phyloP scores from a whole-genome alignment of 116 monocot genomes.

The Trichopus zeylanicus region DNA sequence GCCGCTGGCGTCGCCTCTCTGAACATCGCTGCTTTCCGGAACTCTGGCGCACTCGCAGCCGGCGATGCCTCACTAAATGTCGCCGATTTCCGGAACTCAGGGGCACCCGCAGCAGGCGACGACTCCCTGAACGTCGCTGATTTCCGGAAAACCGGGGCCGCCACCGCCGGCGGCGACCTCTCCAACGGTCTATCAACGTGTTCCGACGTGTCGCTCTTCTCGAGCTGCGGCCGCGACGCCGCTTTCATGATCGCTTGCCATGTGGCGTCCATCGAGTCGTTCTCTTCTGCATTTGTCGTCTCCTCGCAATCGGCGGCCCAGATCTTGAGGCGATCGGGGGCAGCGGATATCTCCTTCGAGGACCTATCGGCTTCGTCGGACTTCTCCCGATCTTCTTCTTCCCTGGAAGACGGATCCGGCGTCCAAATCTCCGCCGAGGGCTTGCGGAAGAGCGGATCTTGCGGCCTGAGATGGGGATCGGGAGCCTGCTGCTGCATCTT shows the following conservation, averaged over 20 bases:
- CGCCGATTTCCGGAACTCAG: too few species aligned
- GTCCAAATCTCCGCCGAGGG: background rate
- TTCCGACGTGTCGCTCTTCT: constrained; percentile 21
- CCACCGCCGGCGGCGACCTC: background rate
- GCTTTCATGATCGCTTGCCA: constrained; percentile 49
- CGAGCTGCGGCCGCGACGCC: constrained; percentile 8
- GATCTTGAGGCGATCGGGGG: background rate
- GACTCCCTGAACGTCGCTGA: too few species aligned
- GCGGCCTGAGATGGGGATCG: background rate
- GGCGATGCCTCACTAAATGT: too few species aligned
- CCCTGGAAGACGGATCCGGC: background rate
- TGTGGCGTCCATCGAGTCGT: constrained; percentile 46
- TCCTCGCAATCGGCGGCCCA: constrained; percentile 3
- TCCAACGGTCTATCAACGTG: background rate
- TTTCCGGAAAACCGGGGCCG: too few species aligned
- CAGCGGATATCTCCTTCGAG: background rate
- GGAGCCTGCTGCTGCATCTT: constrained; percentile 4
- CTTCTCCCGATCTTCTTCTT: background rate
- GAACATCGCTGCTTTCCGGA: too few species aligned
- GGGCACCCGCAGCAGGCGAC: too few species aligned
- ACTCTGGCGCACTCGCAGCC: too few species aligned
- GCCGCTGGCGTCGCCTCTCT: background rate
- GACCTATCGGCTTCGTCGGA: background rate
- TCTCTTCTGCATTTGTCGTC: background rate
- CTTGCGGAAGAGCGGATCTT: background rate